Evolutionary conservation across 441 rosid species (phyloP).

Genomic region (Metrosideros polymorpha): DNA sequence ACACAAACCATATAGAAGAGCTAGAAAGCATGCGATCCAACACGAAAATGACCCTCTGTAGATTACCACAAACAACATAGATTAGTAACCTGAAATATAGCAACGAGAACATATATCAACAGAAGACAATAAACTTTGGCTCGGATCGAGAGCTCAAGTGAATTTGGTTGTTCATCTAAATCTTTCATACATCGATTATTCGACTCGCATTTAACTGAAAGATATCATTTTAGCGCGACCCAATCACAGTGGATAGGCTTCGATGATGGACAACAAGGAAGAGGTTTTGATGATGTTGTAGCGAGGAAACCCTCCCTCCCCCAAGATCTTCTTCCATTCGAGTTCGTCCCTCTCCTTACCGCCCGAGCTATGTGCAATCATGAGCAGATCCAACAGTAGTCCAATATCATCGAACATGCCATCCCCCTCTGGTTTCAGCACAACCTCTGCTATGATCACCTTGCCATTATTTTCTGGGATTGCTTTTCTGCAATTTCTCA

Average conservation of each 20-base stretch:
- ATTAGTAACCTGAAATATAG: neutral
- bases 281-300: neutral
- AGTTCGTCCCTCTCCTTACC: neutral
- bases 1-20: neutral
- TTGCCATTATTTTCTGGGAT: neutral
- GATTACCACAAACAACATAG: neutral
- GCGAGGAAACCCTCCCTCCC: neutral
- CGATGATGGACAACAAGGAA: neutral
- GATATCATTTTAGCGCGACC: neutral
- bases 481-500: conserved; percentile 2
- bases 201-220: neutral
- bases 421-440: neutral
- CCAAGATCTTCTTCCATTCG: neutral
- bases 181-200: neutral
- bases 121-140: neutral
- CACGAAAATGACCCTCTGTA: neutral
- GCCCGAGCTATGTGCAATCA: neutral
- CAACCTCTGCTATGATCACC: neutral
- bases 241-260: neutral
- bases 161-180: neutral
- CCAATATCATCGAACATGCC: neutral
- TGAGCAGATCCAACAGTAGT: neutral
- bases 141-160: neutral
- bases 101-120: neutral
- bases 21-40: neutral